Conservation (phyloP, 495 filamentous ascomycete genomes). For the Penicillium malachiteum region DNA sequence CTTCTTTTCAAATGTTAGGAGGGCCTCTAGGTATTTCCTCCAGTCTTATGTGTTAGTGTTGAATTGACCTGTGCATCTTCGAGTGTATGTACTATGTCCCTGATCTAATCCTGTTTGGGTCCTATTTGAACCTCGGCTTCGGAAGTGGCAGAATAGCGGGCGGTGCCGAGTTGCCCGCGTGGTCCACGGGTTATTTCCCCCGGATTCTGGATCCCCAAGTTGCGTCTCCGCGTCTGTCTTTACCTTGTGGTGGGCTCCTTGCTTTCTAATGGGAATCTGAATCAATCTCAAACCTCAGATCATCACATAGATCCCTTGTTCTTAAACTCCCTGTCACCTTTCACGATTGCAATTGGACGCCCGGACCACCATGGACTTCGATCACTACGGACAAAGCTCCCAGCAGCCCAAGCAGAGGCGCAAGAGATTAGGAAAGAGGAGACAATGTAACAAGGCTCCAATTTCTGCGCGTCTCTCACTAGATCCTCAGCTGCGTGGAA, state of each 20-base stretch:
- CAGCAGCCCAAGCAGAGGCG: conserved; percentile 44
- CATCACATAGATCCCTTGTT: conserved; percentile 3
- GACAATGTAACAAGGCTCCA: conserved; percentile 54
- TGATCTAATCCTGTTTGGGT: conserved; percentile 1
- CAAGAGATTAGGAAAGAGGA: conserved; percentile 35
- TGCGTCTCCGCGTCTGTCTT: conserved; percentile 13
- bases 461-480: conserved; percentile 64
- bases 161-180: conserved; percentile 16
- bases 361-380: conserved; percentile 37
- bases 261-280: conserved; percentile 8
- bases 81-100: too few species aligned
- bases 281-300: conserved; percentile 4
- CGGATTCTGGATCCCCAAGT: conserved; percentile 24
- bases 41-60: too few species aligned
- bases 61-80: too few species aligned
- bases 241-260: conserved; percentile 3
- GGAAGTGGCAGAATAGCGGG: conserved; percentile 6
- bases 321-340: conserved; percentile 8
- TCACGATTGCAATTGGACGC: conserved; percentile 29
- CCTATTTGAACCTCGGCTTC: conserved; percentile 6
- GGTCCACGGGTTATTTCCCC: conserved; percentile 11
- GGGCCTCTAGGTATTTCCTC: too few species aligned
- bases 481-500: conserved; percentile 83
- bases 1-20: too few species aligned
- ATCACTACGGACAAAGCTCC: conserved; percentile 34